Percentiles rank a stretch among this genome's conserved stretches.
phyloP scores from a whole-genome alignment of 257 asterid genomes.

The Solanum infundibuliforme region DNA sequence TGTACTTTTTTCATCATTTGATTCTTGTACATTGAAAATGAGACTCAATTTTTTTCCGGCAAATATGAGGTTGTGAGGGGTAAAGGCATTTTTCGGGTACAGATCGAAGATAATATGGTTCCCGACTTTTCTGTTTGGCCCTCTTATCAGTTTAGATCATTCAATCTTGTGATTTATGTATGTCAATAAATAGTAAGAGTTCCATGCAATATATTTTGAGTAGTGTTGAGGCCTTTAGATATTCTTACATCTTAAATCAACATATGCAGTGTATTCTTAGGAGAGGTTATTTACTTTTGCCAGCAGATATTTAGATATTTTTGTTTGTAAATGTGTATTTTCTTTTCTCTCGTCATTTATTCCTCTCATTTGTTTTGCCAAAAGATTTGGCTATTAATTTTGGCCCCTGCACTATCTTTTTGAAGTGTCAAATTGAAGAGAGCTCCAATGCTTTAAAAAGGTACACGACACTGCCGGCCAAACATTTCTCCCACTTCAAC shows the following conservation, averaged over 20 bases:
- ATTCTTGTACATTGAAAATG: neutral
- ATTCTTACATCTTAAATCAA: neutral
- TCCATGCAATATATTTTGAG: too few relatives aligned
- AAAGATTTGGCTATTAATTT: neutral
- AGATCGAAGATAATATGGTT: too few relatives aligned
- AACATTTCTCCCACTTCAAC: neutral
- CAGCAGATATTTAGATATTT: neutral
- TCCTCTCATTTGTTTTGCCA: neutral
- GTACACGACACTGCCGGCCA: too few relatives aligned
- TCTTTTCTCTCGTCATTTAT: neutral
- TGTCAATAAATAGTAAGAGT: too few relatives aligned
- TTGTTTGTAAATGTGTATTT: neutral
- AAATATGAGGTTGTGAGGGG: neutral
- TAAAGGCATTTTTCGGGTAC: too few relatives aligned
- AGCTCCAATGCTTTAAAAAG: too few relatives aligned
- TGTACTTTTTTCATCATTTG: neutral
- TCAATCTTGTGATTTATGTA: neutral
- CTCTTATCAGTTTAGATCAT: neutral
- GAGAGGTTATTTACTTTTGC: neutral
- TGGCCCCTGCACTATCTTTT: neutral
- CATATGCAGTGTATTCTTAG: neutral
- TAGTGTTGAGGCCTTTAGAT: neutral
- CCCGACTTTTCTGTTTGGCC: too few relatives aligned
- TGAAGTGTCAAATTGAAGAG: too few relatives aligned
- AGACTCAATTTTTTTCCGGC: neutral